These are phyloP conservation scores for Nakazawaea molendinolei DNA, from an alignment of 805 yeast genomes.

Conservation along the genomic window DNA sequence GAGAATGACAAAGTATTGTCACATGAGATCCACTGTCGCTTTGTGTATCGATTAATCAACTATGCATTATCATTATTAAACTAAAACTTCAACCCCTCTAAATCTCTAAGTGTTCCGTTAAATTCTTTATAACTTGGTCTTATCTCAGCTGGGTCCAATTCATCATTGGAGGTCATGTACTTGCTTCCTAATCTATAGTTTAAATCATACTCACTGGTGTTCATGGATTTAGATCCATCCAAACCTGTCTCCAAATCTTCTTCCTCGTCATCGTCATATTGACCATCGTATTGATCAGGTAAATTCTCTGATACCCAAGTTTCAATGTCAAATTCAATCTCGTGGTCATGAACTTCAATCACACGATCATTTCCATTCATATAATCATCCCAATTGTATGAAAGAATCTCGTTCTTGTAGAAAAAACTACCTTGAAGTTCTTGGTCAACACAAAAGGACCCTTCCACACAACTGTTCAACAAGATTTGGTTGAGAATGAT, in stretches of 20 bases:
- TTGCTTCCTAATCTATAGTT: slow-evolving; percentile 8
- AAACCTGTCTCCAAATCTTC: too few species aligned
- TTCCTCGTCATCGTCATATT: neutral
- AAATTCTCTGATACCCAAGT: neutral
- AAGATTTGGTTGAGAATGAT: slow-evolving; percentile 23
- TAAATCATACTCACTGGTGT: slow-evolving; percentile 3
- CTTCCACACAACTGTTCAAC: slow-evolving; percentile 17
- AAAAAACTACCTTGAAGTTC: slow-evolving; percentile 23
- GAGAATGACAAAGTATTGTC: neutral
- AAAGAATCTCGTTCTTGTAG: slow-evolving; percentile 22
- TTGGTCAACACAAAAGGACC: slow-evolving; percentile 22
- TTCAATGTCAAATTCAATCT: slow-evolving; percentile 2
- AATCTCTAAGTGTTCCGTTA: slow-evolving; percentile 5
- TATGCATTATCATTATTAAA: neutral
- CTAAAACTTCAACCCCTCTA: slow-evolving; percentile 11
- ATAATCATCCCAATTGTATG: slow-evolving; percentile 17
- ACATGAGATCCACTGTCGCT: neutral
- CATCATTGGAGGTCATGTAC: neutral
- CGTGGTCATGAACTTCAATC: neutral
- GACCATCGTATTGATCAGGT: too few species aligned
- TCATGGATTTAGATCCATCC: too few species aligned
- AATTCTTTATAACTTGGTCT: too few species aligned
- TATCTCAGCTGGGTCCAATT: too few species aligned
- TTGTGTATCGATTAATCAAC: neutral
- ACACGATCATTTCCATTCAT: slow-evolving; percentile 5